phyloP scores from a whole-genome alignment of 2,329 filamentous ascomycete species.

The Penicillium brevicompactum region DNA sequence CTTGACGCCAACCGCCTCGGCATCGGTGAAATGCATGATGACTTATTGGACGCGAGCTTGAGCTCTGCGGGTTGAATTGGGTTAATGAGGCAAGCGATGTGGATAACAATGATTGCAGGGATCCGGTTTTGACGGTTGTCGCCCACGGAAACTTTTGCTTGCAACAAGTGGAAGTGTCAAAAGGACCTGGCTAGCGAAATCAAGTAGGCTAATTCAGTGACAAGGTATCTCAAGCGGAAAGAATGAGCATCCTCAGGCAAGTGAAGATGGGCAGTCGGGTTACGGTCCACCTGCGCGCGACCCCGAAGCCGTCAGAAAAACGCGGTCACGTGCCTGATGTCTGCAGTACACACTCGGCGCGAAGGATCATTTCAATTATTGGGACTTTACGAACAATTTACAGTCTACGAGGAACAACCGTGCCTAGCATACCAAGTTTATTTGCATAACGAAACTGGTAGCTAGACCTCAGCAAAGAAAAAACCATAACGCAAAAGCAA shows the following conservation, averaged over 20 bases:
- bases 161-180: background rate
- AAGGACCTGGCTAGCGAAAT: background rate
- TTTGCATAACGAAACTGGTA: conserved; percentile 35
- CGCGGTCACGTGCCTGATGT: conserved; percentile 21
- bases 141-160: background rate
- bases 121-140: conserved; percentile 8
- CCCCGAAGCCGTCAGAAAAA: conserved; percentile 13
- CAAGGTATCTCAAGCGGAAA: background rate
- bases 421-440: conserved; percentile 33
- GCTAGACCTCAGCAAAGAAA: conserved; percentile 27
- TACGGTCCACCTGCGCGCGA: background rate
- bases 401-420: background rate
- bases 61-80: background rate
- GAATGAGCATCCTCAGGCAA: conserved; percentile 3
- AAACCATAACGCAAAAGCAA: conserved; percentile 8
- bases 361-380: background rate
- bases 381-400: background rate
- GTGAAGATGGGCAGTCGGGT: background rate
- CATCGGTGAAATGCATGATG: conserved; percentile 58
- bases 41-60: background rate
- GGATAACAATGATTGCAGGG: conserved; percentile 7
- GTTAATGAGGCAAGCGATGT: background rate
- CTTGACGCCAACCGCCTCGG: conserved; percentile 56
- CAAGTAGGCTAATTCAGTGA: background rate
- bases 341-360: background rate